phyloP scores from a whole-genome alignment of 2,329 filamentous ascomycete genomes.

The Diaporthe sp. region DNA sequence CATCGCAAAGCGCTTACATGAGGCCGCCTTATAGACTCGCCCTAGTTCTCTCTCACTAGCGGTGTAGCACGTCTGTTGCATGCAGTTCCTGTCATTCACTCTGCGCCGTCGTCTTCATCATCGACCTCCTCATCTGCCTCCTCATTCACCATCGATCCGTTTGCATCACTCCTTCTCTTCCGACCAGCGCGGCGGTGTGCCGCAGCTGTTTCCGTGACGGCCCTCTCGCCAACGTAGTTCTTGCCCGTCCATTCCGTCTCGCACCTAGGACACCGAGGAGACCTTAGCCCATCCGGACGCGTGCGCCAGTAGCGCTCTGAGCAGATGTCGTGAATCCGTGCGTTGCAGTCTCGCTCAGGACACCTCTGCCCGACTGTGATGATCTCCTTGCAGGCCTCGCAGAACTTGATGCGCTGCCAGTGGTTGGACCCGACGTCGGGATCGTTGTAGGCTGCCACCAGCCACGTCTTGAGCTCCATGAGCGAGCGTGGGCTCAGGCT shows the following conservation, averaged over 20 bases:
- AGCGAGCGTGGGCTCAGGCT: constrained; percentile 81
- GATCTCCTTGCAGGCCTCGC: constrained; percentile 89
- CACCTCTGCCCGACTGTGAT: constrained; percentile 89
- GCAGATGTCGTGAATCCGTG: constrained; percentile 83
- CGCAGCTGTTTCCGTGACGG: constrained; percentile 66
- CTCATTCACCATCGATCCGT: constrained; percentile 50
- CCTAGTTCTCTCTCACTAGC: not conserved
- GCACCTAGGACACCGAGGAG: constrained; percentile 78
- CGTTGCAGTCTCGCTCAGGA: constrained; percentile 73
- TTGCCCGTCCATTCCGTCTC: constrained; percentile 61
- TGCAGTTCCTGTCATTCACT: constrained; percentile 10
- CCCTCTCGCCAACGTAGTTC: constrained; percentile 68
- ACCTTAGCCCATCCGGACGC: too few relatives aligned
- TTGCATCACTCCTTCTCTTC: constrained; percentile 51
- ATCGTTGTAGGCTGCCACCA: constrained; percentile 92
- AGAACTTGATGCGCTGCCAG: constrained; percentile 85
- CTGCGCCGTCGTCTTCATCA: constrained; percentile 44
- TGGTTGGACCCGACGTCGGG: constrained; percentile 68
- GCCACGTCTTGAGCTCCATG: constrained; percentile 86
- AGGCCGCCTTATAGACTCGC: not conserved
- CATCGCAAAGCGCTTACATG: not conserved
- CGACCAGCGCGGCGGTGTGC: constrained; percentile 59
- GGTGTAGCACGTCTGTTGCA: not conserved
- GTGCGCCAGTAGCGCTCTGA: constrained; percentile 79
- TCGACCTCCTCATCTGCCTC: constrained; percentile 46